A percentile compares a stretch with the other conserved stretches of the same genome.
Evolutionary conservation across 805 yeast species (phyloP).

Genomic region (Kazachstania africana): DNA sequence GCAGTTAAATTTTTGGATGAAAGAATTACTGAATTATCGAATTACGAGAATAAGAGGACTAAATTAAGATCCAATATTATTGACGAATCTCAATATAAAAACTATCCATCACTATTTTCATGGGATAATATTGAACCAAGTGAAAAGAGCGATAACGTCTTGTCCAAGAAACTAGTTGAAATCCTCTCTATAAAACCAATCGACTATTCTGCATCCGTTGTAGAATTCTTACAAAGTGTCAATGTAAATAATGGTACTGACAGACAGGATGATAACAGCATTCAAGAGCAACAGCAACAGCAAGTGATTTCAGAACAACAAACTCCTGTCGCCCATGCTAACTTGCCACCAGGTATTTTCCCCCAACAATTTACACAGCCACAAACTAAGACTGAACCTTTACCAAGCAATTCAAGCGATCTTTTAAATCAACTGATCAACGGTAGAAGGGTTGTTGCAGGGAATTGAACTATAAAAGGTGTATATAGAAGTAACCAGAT

Average conservation of each 20-base stretch:
- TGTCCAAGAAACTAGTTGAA: slow-evolving; percentile 26
- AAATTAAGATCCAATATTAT: slow-evolving; percentile 27
- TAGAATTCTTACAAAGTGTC: slow-evolving; percentile 21
- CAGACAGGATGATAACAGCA: not conserved
- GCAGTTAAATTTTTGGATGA: slow-evolving; percentile 39
- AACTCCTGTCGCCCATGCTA: not conserved
- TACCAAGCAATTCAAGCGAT: slow-evolving; percentile 55
- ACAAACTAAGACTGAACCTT: slow-evolving; percentile 11
- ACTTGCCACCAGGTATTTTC: slow-evolving; percentile 55
- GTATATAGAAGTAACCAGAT: too few species aligned
- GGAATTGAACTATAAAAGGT: too few species aligned
- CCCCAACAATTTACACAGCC: slow-evolving; percentile 8
- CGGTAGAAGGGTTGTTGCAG: slow-evolving; percentile 44
- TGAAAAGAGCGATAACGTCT: slow-evolving; percentile 23
- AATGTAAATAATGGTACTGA: slow-evolving; percentile 2
- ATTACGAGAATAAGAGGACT: slow-evolving; percentile 27
- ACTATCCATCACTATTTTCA: slow-evolving; percentile 39
- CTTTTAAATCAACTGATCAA: slow-evolving; percentile 75
- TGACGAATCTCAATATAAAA: slow-evolving; percentile 18
- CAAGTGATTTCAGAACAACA: not conserved
- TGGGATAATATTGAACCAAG: slow-evolving; percentile 29
- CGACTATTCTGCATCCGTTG: slow-evolving; percentile 22
- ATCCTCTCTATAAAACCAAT: slow-evolving; percentile 27
- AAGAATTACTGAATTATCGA: slow-evolving; percentile 31
- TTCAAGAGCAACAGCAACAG: not conserved